Base-by-base conservation (phyloP, 805 yeast genomes). In the Metschnikowia picachoensis region DNA sequence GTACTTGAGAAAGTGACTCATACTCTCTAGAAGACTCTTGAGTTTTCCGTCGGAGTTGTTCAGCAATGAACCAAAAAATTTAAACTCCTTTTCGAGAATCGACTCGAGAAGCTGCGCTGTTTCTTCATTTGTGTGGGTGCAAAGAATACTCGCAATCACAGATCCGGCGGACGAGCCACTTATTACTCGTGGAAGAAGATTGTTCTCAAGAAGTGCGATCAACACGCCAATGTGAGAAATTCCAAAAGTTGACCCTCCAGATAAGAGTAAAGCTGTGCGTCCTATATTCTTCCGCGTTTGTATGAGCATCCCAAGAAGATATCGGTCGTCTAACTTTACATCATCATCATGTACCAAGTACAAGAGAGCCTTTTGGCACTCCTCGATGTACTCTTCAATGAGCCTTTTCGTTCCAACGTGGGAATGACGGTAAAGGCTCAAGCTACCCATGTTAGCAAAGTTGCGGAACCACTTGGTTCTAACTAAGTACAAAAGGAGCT, bases 111-210 rank as follows among this genome's bases (percentile, higher is more conserved):
- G 62, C 6, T 66, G 74, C 15, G 73, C 63, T 2, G 83, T 73
- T 63, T 91, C 97, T 30, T 81, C 86, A 47, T 82, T 83, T 9
- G 84, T 78, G 59, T 85, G 88, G 14, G 87, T 83, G 59, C 96
- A 89, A 39, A 94, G 72, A 14, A 94, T 80, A 40, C 96, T 80
- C 15, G 98, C 97, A 39, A 94, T 83, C 43, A 94, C 91, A 1
- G 97, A 90, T 14, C 99, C 99, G 0, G 97, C 96, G 20, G 96
- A 88, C 12, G 96, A 86, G 1, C 99, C 99, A 39, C 96, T 86
- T 13, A 94, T 80, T 32, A 94, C 87, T 40, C 86, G 77, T 0
- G 99, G 99, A 20, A 92, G 68, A 17, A 90, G 69, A 44, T 85
- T 82, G 42, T 78, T 76, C 55, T 88, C 94, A 35, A 85, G 67